These are phyloP conservation scores for Clarkia xantiana DNA, from an alignment of 345 rosid species.

Conservation along the genomic window DNA sequence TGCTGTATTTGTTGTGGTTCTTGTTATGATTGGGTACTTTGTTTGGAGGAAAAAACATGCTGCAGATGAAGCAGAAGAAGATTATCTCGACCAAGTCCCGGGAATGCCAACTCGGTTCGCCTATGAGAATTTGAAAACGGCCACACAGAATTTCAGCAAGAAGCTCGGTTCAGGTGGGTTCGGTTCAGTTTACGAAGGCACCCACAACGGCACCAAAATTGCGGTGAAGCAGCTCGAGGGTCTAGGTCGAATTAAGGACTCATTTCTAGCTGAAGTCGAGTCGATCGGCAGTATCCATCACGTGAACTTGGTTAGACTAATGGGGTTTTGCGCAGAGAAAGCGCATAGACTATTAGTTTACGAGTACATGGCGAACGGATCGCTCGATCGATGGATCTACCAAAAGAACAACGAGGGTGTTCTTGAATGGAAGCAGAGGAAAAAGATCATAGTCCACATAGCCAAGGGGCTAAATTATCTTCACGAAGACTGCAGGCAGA, in stretches of 20 bases:
- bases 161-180: conserved; percentile 26
- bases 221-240: conserved; percentile 20
- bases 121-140: conserved; percentile 5
- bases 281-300: conserved; percentile 26
- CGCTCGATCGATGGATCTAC: conserved; percentile 20
- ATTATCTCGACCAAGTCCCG: conserved; percentile 2
- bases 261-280: conserved; percentile 22
- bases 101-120: conserved; percentile 7
- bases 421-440: conserved; percentile 18
- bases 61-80: conserved; percentile 2
- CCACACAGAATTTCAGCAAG: conserved; percentile 13
- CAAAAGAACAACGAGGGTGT: background rate
- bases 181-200: conserved; percentile 19
- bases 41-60: background rate
- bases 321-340: conserved; percentile 20
- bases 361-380: conserved; percentile 23
- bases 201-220: conserved; percentile 11
- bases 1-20: conserved; percentile 1
- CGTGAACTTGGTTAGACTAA: conserved; percentile 14
- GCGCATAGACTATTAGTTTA: conserved; percentile 19
- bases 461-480: conserved; percentile 25
- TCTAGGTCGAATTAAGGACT: conserved; percentile 14
- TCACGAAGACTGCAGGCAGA: conserved; percentile 20
- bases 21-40: background rate
- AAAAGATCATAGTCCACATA: conserved; percentile 19